phyloP scores from a whole-genome alignment of 208 protist species.

The Histomonas meleagridis region DNA sequence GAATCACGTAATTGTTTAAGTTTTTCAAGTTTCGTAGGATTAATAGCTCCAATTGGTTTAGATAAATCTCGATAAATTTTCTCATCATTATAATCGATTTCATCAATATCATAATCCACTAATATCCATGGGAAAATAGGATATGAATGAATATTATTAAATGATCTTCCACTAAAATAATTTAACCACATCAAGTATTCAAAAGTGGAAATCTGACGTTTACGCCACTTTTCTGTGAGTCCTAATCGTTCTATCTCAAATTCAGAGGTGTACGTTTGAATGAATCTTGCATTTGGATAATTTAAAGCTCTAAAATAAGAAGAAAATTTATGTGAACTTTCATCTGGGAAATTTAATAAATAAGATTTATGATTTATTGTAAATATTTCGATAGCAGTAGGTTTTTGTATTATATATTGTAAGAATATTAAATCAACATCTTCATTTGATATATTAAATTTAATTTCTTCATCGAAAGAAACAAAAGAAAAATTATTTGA shows the following conservation, averaged over 20 bases:
- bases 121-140: slow-evolving; percentile 23
- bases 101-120: neutral
- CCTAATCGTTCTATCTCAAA: neutral
- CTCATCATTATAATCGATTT: neutral
- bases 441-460: neutral
- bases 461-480: neutral
- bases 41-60: neutral
- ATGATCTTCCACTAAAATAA: neutral
- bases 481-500: neutral
- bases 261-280: neutral
- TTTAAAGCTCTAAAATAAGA: neutral
- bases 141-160: neutral
- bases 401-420: neutral
- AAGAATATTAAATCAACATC: neutral
- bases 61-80: neutral
- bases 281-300: neutral
- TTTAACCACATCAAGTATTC: slow-evolving; percentile 28
- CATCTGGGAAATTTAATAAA: neutral
- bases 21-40: neutral
- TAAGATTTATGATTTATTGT: neutral
- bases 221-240: neutral
- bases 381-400: neutral
- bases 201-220: neutral
- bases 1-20: neutral
- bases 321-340: neutral